Evolutionary conservation across 2,329 filamentous ascomycete species (phyloP).

Genomic region (Fusarium cyanostomum): DNA sequence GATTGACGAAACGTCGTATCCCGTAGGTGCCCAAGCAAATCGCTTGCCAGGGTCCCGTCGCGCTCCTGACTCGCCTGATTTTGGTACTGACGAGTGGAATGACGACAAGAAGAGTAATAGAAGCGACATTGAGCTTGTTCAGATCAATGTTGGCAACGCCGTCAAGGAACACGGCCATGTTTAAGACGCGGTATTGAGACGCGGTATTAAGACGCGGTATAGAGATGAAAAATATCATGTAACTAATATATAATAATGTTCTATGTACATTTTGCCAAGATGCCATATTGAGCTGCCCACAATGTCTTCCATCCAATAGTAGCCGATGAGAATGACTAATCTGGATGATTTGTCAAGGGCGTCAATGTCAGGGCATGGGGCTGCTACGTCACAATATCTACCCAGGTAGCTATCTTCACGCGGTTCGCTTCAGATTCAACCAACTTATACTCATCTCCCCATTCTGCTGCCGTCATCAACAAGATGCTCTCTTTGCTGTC

Average conservation of each 20-base stretch:
- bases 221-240: no score
- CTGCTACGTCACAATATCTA: background rate
- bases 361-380: background rate
- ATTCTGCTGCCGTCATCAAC: background rate
- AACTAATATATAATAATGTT: no score
- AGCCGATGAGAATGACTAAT: slow-evolving; percentile 7
- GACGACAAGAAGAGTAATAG: slow-evolving; percentile 25
- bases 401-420: background rate
- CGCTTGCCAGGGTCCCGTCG: background rate
- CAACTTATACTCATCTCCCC: no score
- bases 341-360: background rate
- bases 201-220: no score
- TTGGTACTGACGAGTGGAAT: slow-evolving; percentile 12
- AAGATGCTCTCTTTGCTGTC: background rate
- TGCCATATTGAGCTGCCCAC: no score
- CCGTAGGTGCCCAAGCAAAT: background rate
- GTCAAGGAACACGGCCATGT: no score
- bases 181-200: no score
- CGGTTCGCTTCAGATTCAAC: background rate
- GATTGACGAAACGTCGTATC: slow-evolving; percentile 23
- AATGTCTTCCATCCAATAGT: no score
- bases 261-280: no score
- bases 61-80: slow-evolving; percentile 4
- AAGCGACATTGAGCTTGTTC: slow-evolving; percentile 1
- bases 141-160: no score